Base-by-base conservation (phyloP, 106 monocot genomes). In the Dendrobium chrysotoxum region DNA sequence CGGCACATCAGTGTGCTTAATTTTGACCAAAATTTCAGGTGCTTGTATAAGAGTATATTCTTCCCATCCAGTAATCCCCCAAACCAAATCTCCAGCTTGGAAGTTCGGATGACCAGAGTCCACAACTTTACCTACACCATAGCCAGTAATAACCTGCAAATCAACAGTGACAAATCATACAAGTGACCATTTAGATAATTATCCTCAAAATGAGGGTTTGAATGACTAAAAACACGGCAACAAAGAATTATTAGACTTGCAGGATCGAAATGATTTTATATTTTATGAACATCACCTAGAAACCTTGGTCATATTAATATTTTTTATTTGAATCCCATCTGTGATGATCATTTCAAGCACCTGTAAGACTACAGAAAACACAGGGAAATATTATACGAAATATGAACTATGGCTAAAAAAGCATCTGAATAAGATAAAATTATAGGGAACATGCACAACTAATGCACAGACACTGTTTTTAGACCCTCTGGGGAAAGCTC, bases 11-110 rank as follows among this genome's bases (percentile, higher is more conserved):
- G 88, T 81, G 30, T 86, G 73, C 45, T 91, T 82, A 80, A 91
- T 88, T 79, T 91, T 91, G 2, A 39, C 30, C 9, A 91, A 75
- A 2, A 11, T 13, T 39, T 84, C 72, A 75, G 88, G 84, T 0
- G 4, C 11, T 38, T 81, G 16, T 64, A 86, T 85, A 4, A 91
- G 75, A 79, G 82, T 86, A 78, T 88, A 91, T 68, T 88, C 91
- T 81, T 91, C 91, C 90, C 91, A 91, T 70, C 91, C 86, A 35
- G 77, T 84, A 28, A 86, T 82, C 2, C 88, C 88, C 81, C 73
- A 86, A 9, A 91, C 88, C 68, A 86, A 81, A 80, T 91, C 91
- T 40, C 91, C 91, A 38, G 80, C 78, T 80, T 88, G 82, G 54
- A 91, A 86, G 84, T 88, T 78, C 40, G 88, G 84, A 82, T 91